phyloP scores from a whole-genome alignment of 225 moss, liverwort and hornwort genomes.

The Antitrichia curtipendula region DNA sequence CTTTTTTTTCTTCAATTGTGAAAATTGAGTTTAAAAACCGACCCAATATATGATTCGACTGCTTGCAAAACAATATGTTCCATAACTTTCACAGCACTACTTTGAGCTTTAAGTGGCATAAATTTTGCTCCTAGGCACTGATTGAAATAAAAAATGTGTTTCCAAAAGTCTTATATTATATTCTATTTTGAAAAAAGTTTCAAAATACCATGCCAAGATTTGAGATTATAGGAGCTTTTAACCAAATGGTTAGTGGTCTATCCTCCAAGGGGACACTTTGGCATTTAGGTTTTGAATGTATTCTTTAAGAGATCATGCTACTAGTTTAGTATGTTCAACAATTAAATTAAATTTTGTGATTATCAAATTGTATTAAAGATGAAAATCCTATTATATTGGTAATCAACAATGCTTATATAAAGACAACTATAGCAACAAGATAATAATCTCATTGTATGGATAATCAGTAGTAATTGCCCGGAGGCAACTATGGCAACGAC shows the following conservation, averaged over 20 bases:
- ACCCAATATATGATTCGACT: rapidly evolving
- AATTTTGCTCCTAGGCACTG: rapidly evolving
- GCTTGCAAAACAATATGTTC: rapidly evolving
- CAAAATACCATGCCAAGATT: not conserved
- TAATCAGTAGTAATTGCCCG: not conserved
- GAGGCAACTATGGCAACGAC: rapidly evolving
- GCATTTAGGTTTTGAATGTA: not conserved
- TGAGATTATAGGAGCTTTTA: rapidly evolving
- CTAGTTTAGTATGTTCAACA: not conserved
- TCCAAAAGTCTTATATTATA: not conserved
- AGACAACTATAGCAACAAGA: not conserved
- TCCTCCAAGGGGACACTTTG: rapidly evolving
- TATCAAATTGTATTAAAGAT: not conserved
- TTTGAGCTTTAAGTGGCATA: not conserved
- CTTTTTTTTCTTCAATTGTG: not conserved
- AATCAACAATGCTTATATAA: not conserved
- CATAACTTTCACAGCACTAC: not conserved
- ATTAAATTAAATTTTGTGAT: too few relatives aligned
- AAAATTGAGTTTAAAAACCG: rapidly evolving
- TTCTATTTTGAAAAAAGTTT: rapidly evolving
- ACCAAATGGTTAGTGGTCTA: not conserved
- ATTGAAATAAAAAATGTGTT: too few relatives aligned
- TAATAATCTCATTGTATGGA: not conserved
- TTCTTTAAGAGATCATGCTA: not conserved
- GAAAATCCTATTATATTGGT: not conserved